phyloP scores from a whole-genome alignment of 169 alveolate genomes.

The Plasmodium inui region DNA sequence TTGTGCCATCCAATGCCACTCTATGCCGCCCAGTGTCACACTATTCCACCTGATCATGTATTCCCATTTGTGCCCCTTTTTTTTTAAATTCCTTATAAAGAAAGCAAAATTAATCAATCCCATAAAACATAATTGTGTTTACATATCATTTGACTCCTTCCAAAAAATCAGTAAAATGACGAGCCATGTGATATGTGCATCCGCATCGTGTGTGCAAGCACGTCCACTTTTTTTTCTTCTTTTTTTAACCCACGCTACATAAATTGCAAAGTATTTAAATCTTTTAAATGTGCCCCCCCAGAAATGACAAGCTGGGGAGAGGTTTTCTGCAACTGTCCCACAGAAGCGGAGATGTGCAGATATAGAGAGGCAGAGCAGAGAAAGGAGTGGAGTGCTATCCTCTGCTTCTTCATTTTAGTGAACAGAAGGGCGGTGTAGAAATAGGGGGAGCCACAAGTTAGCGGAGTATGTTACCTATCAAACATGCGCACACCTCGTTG shows the following conservation, averaged over 20 bases:
- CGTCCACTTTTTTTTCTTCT: conserved; percentile 4
- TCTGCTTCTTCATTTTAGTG: neutral
- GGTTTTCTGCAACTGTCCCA: neutral
- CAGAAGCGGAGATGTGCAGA: neutral
- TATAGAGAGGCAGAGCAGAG: too few species aligned
- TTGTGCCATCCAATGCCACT: neutral
- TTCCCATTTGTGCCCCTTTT: conserved; percentile 1
- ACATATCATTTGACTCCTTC: neutral
- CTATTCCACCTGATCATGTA: neutral
- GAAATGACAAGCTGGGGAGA: neutral
- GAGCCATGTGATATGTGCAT: neutral
- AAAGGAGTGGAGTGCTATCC: neutral
- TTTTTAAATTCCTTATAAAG: conserved; percentile 16
- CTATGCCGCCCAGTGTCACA: neutral
- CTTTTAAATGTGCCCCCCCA: neutral
- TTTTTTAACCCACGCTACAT: neutral
- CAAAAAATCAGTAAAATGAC: neutral
- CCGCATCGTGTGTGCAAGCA: neutral
- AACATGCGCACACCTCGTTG: too few species aligned
- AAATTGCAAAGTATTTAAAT: neutral
- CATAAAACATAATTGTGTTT: neutral
- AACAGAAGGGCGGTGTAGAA: neutral
- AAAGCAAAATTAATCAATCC: conserved; percentile 5
- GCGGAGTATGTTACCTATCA: too few species aligned
- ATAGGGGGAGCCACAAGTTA: neutral